phyloP scores from a whole-genome alignment of 768 basidiomycete genomes.

The Boletus bicolor region DNA sequence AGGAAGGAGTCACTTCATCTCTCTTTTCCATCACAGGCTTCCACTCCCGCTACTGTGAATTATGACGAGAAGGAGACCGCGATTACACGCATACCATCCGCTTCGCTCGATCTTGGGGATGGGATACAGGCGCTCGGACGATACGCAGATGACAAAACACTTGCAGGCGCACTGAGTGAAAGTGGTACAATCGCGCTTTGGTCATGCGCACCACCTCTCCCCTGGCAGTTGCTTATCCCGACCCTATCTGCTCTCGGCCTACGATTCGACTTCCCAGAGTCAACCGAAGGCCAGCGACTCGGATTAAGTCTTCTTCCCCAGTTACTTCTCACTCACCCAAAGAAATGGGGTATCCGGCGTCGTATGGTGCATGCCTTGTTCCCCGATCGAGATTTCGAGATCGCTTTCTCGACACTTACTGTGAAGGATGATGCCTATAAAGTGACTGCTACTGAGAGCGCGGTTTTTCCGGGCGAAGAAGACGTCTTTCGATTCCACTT shows the following conservation, averaged over 20 bases:
- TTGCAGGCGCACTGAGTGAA: conserved; percentile 26
- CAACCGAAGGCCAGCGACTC: not conserved
- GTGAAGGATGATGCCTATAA: conserved; percentile 41
- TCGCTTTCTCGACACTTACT: conserved; percentile 51
- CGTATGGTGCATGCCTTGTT: conserved; percentile 18
- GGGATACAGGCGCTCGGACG: conserved; percentile 16
- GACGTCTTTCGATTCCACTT: conserved; percentile 68
- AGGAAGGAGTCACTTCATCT: conserved; percentile 21
- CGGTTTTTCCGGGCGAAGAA: conserved; percentile 56
- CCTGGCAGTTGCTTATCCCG: conserved; percentile 18
- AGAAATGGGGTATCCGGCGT: conserved; percentile 18
- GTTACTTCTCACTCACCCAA: conserved; percentile 28
- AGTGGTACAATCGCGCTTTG: conserved; percentile 27
- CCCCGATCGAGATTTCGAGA: conserved; percentile 16
- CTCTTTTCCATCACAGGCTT: conserved; percentile 23
- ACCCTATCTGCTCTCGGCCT: conserved; percentile 29
- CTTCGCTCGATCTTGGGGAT: conserved; percentile 19
- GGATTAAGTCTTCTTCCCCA: conserved; percentile 22
- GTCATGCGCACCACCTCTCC: conserved; percentile 29
- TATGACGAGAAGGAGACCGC: not conserved
- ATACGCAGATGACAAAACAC: conserved; percentile 15
- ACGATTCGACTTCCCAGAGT: conserved; percentile 2
- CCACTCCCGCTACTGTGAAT: conserved; percentile 10
- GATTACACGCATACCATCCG: conserved; percentile 11
- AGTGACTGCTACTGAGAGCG: conserved; percentile 12